These are phyloP conservation scores for Fusarium sp. DNA, from an alignment of 2,329 filamentous ascomycete species.

Conservation along the genomic window DNA sequence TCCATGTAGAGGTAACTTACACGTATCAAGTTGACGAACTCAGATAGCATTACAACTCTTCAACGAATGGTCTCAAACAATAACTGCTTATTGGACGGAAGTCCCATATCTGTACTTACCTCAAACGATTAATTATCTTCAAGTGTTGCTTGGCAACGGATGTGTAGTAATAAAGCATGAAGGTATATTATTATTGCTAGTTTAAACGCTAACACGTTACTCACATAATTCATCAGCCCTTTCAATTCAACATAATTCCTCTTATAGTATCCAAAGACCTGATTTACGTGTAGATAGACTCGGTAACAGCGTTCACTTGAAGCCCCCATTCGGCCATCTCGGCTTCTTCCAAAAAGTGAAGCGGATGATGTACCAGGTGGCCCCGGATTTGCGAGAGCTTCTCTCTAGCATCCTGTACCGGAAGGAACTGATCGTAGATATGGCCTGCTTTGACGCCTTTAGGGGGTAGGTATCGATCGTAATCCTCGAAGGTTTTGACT, in stretches of 20 bases:
- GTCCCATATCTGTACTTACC: neutral
- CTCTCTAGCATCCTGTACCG: too few species aligned
- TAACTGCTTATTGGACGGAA: too few species aligned
- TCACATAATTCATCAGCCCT: neutral
- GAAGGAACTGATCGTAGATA: slow-evolving; percentile 78
- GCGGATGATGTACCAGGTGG: slow-evolving; percentile 91
- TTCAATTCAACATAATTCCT: neutral
- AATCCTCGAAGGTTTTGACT: slow-evolving; percentile 91
- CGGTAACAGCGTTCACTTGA: slow-evolving; percentile 86
- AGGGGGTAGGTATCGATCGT: slow-evolving; percentile 80
- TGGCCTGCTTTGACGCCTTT: slow-evolving; percentile 84
- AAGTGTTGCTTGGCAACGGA: too few species aligned
- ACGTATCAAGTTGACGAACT: too few species aligned
- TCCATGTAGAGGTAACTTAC: too few species aligned
- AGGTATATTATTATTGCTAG: neutral
- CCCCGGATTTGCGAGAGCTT: slow-evolving; percentile 86
- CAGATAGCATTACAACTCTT: too few species aligned
- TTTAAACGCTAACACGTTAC: neutral
- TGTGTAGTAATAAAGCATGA: neutral
- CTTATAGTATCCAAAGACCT: neutral
- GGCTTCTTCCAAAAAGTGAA: slow-evolving; percentile 85
- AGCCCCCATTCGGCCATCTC: slow-evolving; percentile 91
- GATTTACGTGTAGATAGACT: slow-evolving; percentile 81
- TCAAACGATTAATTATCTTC: neutral
- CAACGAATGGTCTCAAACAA: too few species aligned